Percentiles rank a stretch among this genome's conserved stretches.
These are phyloP conservation scores for Monilinia polystroma DNA, from an alignment of 2,329 filamentous ascomycete species.

Conservation along the genomic window DNA sequence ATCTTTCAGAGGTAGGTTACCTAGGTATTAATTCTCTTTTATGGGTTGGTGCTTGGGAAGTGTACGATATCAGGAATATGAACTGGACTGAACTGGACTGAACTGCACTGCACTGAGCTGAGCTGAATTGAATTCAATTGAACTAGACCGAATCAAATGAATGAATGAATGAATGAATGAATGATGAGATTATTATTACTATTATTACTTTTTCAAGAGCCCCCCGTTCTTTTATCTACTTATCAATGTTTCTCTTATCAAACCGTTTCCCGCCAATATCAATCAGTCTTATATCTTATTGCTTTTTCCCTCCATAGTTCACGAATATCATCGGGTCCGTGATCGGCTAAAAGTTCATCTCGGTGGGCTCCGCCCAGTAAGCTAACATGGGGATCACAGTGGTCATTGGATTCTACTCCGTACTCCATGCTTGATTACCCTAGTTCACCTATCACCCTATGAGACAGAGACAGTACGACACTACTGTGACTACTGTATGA, in stretches of 20 bases:
- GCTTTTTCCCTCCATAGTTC: not conserved
- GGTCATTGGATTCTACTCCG: not conserved
- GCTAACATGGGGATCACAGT: not conserved
- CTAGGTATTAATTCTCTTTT: slow-evolving; percentile 5
- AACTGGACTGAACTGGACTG: not conserved
- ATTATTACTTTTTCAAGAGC: not conserved
- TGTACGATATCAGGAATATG: slow-evolving; percentile 6
- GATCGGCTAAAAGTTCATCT: slow-evolving; percentile 11
- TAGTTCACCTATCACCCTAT: too few species aligned
- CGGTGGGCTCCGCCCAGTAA: slow-evolving; percentile 11
- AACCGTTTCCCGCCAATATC: not conserved
- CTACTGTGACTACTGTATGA: too few species aligned
- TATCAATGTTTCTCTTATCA: not conserved
- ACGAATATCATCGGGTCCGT: not conserved
- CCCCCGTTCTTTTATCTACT: not conserved
- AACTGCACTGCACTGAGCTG: not conserved
- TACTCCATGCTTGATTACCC: not conserved
- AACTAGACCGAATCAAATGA: not conserved
- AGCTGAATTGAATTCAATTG: not conserved
- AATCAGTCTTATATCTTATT: not conserved
- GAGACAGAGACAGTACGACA: too few species aligned
- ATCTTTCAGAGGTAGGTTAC: not conserved
- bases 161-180: not conserved
- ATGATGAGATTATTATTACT: not conserved
- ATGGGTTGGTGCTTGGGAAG: not conserved